Base-by-base conservation (phyloP, 169 alveolate genomes). In the Hepatocystis sp. region DNA sequence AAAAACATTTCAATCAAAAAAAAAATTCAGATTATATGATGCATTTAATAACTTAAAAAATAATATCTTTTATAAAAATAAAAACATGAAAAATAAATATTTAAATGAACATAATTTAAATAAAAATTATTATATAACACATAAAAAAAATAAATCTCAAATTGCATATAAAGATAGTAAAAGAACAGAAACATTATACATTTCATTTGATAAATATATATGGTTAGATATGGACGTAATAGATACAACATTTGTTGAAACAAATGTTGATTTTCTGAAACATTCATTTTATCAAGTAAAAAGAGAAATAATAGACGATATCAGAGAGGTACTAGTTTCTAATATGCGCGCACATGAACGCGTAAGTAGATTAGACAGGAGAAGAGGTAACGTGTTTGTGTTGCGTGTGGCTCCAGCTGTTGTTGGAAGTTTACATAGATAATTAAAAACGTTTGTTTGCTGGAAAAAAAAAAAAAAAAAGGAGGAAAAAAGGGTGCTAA, bases 201-300 rank as follows among this genome's bases (percentile, higher is more conserved):
- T 81, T 15, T 81, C 89, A 10, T 81, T 81, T 63, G 89, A 81
- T 49, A 81, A 81, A 63, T 81, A 81, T 63, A 84, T 91, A 5
- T 95, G 97, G 96, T 78, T 95, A 44, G 97, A 95, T 61, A 84
- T 95, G 94, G 98, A 95, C 81, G 97, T 95, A 27, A 93, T 95
- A 13, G 98, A 95, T 90, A 94, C 96, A 42, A 93, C 97, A 10
- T 93, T 92, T 84, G 95, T 95, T 30, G 98, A 95, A 46, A 91
- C 96, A 21, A 94, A 94, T 42, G 97, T 94, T 1, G 95, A 93
- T 84, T 88, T 88, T 84, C 85, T 93, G 28, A 92, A 91, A 66
- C 98, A 95, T 55, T 94, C 95, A 25, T 92, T 94, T 68, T 95
- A 94, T 91, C 95, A 95, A 44, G 89, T 95, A 84, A 95, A 93